These are phyloP conservation scores for Pseudozyma tsukubaensis DNA, from an alignment of 1,284 basidiomycete species.

Conservation along the genomic window DNA sequence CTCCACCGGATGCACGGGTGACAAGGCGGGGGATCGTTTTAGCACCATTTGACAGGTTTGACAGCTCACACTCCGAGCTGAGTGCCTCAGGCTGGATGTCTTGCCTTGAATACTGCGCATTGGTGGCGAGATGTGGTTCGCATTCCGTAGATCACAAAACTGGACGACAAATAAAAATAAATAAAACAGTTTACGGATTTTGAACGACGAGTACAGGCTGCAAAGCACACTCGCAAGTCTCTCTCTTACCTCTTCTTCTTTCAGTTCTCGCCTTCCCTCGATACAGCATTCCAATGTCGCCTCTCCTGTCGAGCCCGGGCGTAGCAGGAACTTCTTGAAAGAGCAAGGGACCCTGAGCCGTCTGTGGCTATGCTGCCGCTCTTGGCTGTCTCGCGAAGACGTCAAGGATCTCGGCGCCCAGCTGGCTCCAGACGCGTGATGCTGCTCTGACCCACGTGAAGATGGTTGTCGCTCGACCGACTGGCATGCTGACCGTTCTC, in stretches of 20 bases:
- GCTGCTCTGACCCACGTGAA: background rate
- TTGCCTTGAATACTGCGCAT: background rate
- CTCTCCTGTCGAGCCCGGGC: background rate
- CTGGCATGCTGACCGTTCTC: background rate
- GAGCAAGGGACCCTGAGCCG: background rate
- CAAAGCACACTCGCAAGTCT: slow-evolving; percentile 1
- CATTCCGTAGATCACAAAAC: slow-evolving; percentile 7
- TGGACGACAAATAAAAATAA: background rate
- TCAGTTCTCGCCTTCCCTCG: background rate
- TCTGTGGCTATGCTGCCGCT: background rate
- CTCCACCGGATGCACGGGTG: no score
- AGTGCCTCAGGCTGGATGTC: background rate
- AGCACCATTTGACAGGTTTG: background rate
- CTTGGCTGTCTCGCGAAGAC: background rate
- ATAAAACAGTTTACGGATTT: background rate
- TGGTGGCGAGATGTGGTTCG: slow-evolving; percentile 11
- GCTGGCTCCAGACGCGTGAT: background rate
- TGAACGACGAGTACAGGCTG: background rate
- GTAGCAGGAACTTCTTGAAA: slow-evolving; percentile 5
- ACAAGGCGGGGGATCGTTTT: no score
- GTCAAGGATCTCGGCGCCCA: background rate
- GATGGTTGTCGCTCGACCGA: background rate
- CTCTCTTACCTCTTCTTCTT: slow-evolving; percentile 1
- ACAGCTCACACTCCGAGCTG: background rate
- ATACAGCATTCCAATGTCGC: slow-evolving; percentile 15